Conservation (phyloP, 441 rosid species). For the Theobroma grandiflorum region DNA sequence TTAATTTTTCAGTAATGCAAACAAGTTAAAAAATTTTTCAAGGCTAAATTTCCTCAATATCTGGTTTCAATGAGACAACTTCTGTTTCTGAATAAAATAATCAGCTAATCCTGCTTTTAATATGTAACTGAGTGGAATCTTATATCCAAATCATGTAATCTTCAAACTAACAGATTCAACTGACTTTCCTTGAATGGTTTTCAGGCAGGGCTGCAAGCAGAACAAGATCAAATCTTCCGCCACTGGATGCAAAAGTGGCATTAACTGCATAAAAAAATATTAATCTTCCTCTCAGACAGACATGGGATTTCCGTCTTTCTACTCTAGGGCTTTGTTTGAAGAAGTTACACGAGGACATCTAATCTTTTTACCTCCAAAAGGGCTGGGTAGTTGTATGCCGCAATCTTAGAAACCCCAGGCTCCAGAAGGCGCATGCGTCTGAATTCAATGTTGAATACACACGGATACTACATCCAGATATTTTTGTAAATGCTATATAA, state of each 20-base stretch:
- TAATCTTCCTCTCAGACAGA: not conserved
- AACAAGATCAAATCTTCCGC: constrained; percentile 32
- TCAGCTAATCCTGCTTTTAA: not conserved
- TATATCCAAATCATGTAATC: not conserved
- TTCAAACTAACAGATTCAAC: not conserved
- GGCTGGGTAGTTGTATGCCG: constrained; percentile 6
- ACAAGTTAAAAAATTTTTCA: not conserved
- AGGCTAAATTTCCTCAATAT: not conserved
- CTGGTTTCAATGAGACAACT: not conserved
- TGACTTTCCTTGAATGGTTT: constrained; percentile 31
- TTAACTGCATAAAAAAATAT: constrained; percentile 32
- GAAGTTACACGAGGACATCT: not conserved
- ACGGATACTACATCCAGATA: not conserved
- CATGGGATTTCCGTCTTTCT: not conserved
- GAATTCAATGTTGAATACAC: not conserved
- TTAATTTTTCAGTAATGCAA: not conserved
- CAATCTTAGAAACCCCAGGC: not conserved
- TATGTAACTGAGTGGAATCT: not conserved
- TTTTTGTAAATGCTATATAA: not conserved
- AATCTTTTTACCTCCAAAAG: not conserved
- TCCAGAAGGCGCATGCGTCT: not conserved
- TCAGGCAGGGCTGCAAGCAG: constrained; percentile 46
- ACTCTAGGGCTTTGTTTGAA: not conserved
- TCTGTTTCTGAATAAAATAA: not conserved
- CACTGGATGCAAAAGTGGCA: constrained; percentile 40